Conservation (phyloP, 169 alveolate genomes). For the Plasmodium vinckei region DNA sequence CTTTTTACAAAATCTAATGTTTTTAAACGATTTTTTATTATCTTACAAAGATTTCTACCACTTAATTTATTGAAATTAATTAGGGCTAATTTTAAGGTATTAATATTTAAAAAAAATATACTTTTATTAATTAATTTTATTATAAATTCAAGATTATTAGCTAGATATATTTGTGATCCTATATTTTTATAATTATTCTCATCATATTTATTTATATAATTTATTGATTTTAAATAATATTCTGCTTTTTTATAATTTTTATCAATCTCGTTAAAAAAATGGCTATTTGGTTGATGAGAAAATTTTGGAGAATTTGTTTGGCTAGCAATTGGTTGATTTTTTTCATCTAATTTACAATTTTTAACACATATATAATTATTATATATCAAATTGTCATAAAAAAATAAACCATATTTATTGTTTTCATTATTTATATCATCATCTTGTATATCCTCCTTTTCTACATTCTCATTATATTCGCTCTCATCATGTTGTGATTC, state of each 20-base stretch:
- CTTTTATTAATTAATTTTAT: slow-evolving; percentile 53
- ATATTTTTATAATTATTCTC: slow-evolving; percentile 31
- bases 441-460: neutral
- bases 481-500: neutral
- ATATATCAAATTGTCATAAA: slow-evolving; percentile 2
- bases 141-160: slow-evolving; percentile 60
- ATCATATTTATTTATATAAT: slow-evolving; percentile 56
- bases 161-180: slow-evolving; percentile 52
- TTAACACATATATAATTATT: slow-evolving; percentile 49
- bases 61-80: slow-evolving; percentile 55
- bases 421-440: neutral
- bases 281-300: neutral
- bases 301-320: neutral
- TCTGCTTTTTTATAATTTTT: neutral
- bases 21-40: slow-evolving; percentile 40
- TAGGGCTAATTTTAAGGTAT: slow-evolving; percentile 53
- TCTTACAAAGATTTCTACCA: slow-evolving; percentile 57
- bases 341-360: slow-evolving; percentile 53
- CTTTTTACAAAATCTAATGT: slow-evolving; percentile 38
- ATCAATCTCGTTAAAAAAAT: neutral
- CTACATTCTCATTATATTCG: neutral
- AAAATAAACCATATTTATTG: slow-evolving; percentile 3
- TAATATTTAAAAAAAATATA: slow-evolving; percentile 50
- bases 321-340: slow-evolving; percentile 37
- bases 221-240: slow-evolving; percentile 1